Percentiles rank a stretch among this genome's conserved stretches.
Conservation (phyloP, 2,329 filamentous ascomycete genomes). For the Beauveria caledonica region DNA sequence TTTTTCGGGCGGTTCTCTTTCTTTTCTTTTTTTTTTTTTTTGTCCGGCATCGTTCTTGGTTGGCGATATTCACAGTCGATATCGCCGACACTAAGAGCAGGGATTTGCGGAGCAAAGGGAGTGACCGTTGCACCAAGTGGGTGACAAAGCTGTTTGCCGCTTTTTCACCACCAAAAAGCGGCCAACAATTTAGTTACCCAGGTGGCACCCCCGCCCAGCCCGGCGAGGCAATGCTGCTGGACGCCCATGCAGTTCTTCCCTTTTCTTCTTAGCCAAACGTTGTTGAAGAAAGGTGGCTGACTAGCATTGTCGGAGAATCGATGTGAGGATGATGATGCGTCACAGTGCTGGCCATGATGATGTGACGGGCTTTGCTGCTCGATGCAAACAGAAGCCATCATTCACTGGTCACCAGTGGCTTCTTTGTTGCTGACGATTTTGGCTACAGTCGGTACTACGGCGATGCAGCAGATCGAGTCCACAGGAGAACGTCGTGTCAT, state of each 20-base stretch:
- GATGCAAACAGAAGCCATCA: neutral
- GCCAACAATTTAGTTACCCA: too few relatives aligned
- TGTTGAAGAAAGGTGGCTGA: neutral
- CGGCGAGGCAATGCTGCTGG: neutral
- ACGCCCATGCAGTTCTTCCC: neutral
- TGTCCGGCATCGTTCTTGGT: too few relatives aligned
- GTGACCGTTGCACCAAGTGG: neutral
- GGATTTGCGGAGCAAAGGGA: neutral
- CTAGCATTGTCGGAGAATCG: neutral
- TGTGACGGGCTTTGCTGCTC: neutral
- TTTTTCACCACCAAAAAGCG: too few relatives aligned
- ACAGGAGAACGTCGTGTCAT: neutral
- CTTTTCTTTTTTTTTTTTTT: too few relatives aligned
- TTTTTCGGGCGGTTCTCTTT: too few relatives aligned
- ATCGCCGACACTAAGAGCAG: neutral
- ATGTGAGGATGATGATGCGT: neutral
- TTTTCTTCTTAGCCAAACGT: neutral
- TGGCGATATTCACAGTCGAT: neutral
- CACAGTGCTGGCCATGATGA: neutral
- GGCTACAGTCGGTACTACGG: neutral
- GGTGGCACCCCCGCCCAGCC: neutral
- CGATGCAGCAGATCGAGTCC: neutral
- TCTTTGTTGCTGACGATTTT: neutral
- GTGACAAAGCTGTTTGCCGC: too few relatives aligned
- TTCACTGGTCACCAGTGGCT: neutral